Evolutionary conservation across 306 rosid species (phyloP).

Genomic region (Arachis stenosperma): DNA sequence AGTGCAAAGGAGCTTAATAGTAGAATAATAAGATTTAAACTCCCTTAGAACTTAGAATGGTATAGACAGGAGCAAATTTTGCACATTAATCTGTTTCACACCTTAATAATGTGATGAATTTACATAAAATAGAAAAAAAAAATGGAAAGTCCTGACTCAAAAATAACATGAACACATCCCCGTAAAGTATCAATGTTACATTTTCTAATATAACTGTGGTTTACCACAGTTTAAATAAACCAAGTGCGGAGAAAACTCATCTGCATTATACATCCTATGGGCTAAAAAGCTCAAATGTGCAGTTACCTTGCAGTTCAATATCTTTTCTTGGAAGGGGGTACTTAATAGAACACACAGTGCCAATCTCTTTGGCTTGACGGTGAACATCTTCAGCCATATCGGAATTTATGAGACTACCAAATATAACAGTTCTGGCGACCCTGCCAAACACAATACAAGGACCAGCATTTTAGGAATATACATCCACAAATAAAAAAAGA

Average conservation of each 20-base stretch:
- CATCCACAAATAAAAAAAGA: slow-evolving; percentile 3
- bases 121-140: slow-evolving; percentile 14
- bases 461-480: slow-evolving; percentile 24
- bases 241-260: background rate
- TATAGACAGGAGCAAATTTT: slow-evolving; percentile 9
- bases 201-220: slow-evolving; percentile 13
- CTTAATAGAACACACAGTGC: slow-evolving; percentile 68
- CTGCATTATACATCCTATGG: background rate
- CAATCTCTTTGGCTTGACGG: slow-evolving; percentile 65
- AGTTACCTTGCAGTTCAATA: slow-evolving; percentile 71
- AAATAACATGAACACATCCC: slow-evolving; percentile 15
- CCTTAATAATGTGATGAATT: slow-evolving; percentile 9
- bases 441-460: slow-evolving; percentile 51
- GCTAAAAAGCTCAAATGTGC: slow-evolving; percentile 31
- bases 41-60: slow-evolving; percentile 1
- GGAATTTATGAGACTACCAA: slow-evolving; percentile 77
- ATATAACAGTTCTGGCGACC: slow-evolving; percentile 90
- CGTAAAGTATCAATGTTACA: background rate
- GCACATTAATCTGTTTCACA: slow-evolving; percentile 7
- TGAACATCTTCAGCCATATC: slow-evolving; percentile 83
- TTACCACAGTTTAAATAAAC: slow-evolving; percentile 25
- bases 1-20: slow-evolving; percentile 12
- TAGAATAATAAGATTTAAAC: slow-evolving; percentile 8
- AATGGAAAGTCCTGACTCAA: slow-evolving; percentile 5
- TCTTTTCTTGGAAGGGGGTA: slow-evolving; percentile 84